phyloP scores from a whole-genome alignment of 371 early-diverging fungal species.

The Haplosporangium sp. region DNA sequence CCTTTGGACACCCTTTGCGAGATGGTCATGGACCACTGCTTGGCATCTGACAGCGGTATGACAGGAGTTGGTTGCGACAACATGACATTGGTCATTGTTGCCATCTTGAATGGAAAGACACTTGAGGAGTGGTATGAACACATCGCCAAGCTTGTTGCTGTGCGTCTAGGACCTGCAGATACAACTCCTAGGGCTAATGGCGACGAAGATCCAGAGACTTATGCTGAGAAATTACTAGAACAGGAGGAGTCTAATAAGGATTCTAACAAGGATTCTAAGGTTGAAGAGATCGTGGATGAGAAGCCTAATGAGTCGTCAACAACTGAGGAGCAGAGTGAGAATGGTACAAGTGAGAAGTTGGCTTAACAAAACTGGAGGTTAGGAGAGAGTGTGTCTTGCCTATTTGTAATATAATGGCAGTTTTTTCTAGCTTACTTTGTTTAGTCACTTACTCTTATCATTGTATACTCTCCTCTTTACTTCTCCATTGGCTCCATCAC shows the following conservation, averaged over 20 bases:
- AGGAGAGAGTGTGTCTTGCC: background rate
- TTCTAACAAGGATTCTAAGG: background rate
- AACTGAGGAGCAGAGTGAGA: background rate
- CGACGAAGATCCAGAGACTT: slow-evolving; percentile 41
- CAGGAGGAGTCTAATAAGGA: background rate
- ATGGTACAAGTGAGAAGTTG: slow-evolving; percentile 7
- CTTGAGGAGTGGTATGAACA: slow-evolving; percentile 75
- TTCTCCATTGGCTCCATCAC: background rate
- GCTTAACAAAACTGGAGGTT: background rate
- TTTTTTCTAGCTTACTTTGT: background rate
- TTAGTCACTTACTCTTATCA: background rate
- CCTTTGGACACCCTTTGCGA: slow-evolving; percentile 83
- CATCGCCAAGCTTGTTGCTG: slow-evolving; percentile 31
- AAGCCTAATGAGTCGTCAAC: slow-evolving; percentile 11
- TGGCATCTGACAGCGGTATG: slow-evolving; percentile 84
- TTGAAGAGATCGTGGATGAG: background rate
- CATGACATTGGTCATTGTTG: slow-evolving; percentile 96
- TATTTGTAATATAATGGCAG: background rate
- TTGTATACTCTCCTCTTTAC: background rate
- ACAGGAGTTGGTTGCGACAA: slow-evolving; percentile 98
- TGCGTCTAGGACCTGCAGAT: slow-evolving; percentile 32
- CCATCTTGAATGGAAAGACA: slow-evolving; percentile 80
- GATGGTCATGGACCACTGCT: slow-evolving; percentile 90
- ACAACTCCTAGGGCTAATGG: slow-evolving; percentile 31
- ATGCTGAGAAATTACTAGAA: slow-evolving; percentile 1